phyloP scores from a whole-genome alignment of 2,329 filamentous ascomycete species.

The Fusarium sp. region DNA sequence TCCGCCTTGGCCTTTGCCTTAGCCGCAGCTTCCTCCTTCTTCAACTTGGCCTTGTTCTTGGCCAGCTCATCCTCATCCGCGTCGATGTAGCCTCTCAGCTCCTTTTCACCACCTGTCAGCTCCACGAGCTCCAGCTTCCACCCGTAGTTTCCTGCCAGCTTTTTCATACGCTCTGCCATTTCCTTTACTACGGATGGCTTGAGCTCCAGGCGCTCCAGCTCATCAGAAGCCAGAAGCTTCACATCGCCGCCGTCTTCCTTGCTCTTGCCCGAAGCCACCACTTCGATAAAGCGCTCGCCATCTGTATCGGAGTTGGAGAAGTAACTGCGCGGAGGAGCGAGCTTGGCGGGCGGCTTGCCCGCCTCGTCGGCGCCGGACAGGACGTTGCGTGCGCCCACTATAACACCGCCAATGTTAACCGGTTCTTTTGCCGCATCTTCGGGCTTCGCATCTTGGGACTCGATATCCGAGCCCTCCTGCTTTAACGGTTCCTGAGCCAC shows the following conservation, averaged over 20 bases:
- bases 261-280: constrained; percentile 56
- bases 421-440: constrained; percentile 49
- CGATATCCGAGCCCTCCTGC: constrained; percentile 13
- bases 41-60: constrained; percentile 34
- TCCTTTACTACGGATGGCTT: constrained; percentile 73
- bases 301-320: constrained; percentile 41
- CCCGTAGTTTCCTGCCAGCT: constrained; percentile 72
- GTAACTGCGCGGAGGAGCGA: constrained; percentile 57
- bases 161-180: constrained; percentile 73
- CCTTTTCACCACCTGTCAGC: constrained; percentile 62
- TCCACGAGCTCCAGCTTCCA: constrained; percentile 87
- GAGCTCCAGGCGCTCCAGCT: constrained; percentile 74
- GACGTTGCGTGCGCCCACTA: constrained; percentile 61
- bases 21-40: constrained; percentile 21
- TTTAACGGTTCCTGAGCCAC: constrained; percentile 21
- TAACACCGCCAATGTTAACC: constrained; percentile 62
- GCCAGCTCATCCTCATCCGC: constrained; percentile 56
- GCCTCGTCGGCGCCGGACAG: constrained; percentile 58
- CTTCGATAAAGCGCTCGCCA: constrained; percentile 50
- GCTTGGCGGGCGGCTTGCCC: constrained; percentile 56
- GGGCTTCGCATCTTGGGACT: neutral
- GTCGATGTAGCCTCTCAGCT: constrained; percentile 76
- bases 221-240: constrained; percentile 68
- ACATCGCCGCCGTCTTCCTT: constrained; percentile 69
- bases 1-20: constrained; percentile 9